Evolutionary conservation across 2,329 filamentous ascomycete species (phyloP), one percentile per base, ranked within the genome.

Genomic region (Pseudogymnoascus sp.): DNA sequence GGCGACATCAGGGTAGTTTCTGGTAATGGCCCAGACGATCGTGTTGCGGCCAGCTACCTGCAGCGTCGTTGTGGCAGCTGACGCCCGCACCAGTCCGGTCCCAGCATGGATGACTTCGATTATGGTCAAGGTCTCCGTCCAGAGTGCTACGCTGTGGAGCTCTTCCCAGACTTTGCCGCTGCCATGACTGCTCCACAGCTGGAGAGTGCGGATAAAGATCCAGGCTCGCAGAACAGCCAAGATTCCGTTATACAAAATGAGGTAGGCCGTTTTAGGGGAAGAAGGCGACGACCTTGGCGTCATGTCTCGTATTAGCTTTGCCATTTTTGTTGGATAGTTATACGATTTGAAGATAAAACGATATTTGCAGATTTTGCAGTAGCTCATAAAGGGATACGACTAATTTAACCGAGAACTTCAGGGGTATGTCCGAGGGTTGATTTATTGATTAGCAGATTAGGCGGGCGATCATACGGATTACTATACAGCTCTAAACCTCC

Each of bases 31-130:
- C 91, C 93, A 97, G 69, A 97, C 90, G 68, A 97, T 88, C 67
- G 96, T 83, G 71, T 96, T 84, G 61, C 95, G 91, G 64, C 86
- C 91, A 19, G 89, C 83, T 66, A 97, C 93, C 77, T 99, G 95
- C 87, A 96, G 92, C 38, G 84, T 76, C 6, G 95, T 97, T 4
- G 95, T 97, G 70, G 88, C 69, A 70, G 96, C 75, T 1, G 93
- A 92, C 1, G 93, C 88, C 71, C 93, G 87, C 61, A 97, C 93
- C 71, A 97, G 75, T 64, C 91, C 90, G 38, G 90, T 75, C 0
- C 90, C 75, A 59, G 90, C 88, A 78, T 97, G 93, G 66, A 92
- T 72, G 53, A 97, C 83, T 78, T 99, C 95, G 73, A 97, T 79
- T 46, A 86, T 77, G 0, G 95, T 93, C 62, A 91, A 76, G 2